Evolutionary conservation across 768 basidiomycete species (phyloP), one percentile per base, ranked within the genome.

Genomic region (Lactifluus echinatus): DNA sequence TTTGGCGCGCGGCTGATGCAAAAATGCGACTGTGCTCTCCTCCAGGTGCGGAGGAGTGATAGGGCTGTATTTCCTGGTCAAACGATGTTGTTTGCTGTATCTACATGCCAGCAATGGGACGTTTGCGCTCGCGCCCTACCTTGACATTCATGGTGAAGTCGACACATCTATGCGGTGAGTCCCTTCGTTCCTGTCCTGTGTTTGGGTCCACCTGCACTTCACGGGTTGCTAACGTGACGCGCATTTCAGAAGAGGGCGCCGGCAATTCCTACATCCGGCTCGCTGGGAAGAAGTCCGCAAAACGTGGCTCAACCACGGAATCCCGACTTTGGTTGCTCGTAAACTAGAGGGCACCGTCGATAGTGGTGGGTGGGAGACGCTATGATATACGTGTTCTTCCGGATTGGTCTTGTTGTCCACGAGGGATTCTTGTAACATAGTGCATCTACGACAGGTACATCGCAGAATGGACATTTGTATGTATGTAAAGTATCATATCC

Each of bases 101-200:
- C 77, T 97, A 17, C 93, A 92, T 66, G 85, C 86, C 29, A 84
- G 83, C 60, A 91, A 85, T 49, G 96, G 95, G n/a, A 83, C 89
- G 3, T 97, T 94, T 70, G 78, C 80, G 1, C 80, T 83, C 14
- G 88, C 94, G 29, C 93, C 95, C 0, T 98, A 96, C 66, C 78
- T 98, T 39, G 96, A 99, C 65, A 81, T 81, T 1, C 96, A 98
- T 59, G 96, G 95, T 1, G 96, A 98, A 66, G 80, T 92, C 2
- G 95, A 98, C 68, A 75, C 89, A 12, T 87, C 87, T 2, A 91
- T 95, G 86, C 83, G 91, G 93, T 92, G 64, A 55, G 77, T 66
- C 19, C 8, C 31, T 26, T 39, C 19, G 45, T 44, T 28, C 28
- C 39, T 8, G 44, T 15, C n/a, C n/a, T 8, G 34, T 48, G 28